These are phyloP conservation scores for Trichoderma polysporum DNA, from an alignment of 2,329 filamentous ascomycete genomes.

Conservation along the genomic window DNA sequence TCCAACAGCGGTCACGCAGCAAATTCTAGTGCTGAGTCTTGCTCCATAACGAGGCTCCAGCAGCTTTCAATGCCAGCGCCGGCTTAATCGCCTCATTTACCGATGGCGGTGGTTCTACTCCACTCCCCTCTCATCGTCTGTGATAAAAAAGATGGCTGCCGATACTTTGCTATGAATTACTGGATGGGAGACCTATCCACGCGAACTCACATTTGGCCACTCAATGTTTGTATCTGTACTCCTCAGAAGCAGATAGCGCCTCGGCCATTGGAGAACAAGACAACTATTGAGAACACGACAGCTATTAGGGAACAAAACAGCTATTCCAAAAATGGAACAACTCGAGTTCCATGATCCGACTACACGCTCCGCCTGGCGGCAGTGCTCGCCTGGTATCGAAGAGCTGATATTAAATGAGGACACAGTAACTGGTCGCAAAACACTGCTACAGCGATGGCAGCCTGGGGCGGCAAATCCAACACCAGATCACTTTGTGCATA, in stretches of 20 bases:
- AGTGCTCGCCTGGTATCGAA: constrained; percentile 36
- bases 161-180: neutral
- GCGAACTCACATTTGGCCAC: neutral
- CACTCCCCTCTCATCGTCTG: neutral
- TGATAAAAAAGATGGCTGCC: constrained; percentile 6
- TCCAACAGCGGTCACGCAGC: neutral
- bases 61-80: neutral
- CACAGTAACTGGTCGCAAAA: constrained; percentile 30
- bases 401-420: constrained; percentile 39
- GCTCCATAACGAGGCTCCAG: neutral
- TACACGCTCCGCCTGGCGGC: constrained; percentile 26
- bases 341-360: constrained; percentile 31
- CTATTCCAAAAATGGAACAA: constrained; percentile 26
- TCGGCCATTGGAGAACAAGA: too few species aligned
- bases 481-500: constrained; percentile 34
- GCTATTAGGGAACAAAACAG: neutral
- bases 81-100: neutral
- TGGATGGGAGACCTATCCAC: neutral
- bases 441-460: constrained; percentile 38
- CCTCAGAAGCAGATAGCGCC: neutral
- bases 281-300: too few species aligned
- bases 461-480: constrained; percentile 31
- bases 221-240: neutral
- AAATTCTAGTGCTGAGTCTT: neutral
- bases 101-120: constrained; percentile 2